Percentiles rank a stretch among this genome's conserved stretches.
Conservation (phyloP, 1,284 basidiomycete genomes). For the Ustilago curta region DNA sequence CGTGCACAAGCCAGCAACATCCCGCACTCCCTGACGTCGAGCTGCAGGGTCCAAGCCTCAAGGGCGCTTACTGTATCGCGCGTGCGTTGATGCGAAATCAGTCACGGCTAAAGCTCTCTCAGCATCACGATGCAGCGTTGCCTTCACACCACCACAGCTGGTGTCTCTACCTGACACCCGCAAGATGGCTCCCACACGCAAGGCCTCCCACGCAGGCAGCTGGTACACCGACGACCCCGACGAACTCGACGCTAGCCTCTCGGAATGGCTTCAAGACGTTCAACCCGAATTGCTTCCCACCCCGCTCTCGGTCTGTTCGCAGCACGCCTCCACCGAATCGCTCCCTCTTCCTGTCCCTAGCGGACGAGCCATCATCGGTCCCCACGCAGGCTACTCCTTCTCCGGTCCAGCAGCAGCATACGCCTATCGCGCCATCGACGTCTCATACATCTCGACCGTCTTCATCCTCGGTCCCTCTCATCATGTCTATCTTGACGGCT, state of each 20-base stretch:
- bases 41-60: conserved; percentile 40
- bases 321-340: conserved; percentile 37
- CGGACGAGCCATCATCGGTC: conserved; percentile 94
- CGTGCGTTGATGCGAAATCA: not conserved
- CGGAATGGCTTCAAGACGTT: conserved; percentile 40
- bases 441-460: conserved; percentile 82
- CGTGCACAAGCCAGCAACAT: conserved; percentile 8
- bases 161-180: not conserved
- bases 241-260: conserved; percentile 30
- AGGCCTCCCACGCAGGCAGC: conserved; percentile 85
- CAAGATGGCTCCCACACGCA: conserved; percentile 40
- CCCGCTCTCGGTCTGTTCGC: conserved; percentile 19
- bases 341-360: conserved; percentile 77
- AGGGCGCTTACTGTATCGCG: not conserved
- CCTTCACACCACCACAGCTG: not conserved
- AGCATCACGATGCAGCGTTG: not conserved
- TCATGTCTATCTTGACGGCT: conserved; percentile 86
- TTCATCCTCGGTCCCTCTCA: conserved; percentile 97
- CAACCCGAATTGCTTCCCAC: conserved; percentile 3
- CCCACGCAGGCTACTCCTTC: conserved; percentile 96
- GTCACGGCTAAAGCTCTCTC: not conserved
- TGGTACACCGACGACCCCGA: conserved; percentile 86
- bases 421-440: conserved; percentile 92
- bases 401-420: conserved; percentile 94
- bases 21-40: conserved; percentile 25